Base-by-base conservation (phyloP, 2,329 filamentous ascomycete species). In the Myriosclerotinia curreyana region DNA sequence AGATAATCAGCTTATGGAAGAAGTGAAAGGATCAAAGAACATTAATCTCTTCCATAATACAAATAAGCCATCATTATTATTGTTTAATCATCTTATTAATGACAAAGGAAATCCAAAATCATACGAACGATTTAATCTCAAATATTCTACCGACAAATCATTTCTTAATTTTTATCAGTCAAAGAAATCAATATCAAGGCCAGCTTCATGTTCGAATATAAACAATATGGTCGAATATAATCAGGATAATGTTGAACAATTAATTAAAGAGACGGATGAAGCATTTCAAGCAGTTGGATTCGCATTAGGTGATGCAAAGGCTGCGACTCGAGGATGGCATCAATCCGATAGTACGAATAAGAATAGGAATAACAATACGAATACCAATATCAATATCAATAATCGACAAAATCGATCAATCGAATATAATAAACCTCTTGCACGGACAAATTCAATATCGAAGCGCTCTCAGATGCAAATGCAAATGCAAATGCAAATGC, bases 191-290 rank as follows among this genome's bases (percentile, higher is more conserved):
- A 49, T 31, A 58, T 49, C 60, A 28, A 60, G 44, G n/a, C 50
- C 51, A 64, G 56, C 25, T 68, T 69, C 28, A 66, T 69, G 49
- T 74, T 65, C 65, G 73, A 71, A 71, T 59, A 38, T 68, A 56
- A 42, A 66, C 48, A 65, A 71, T 8, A 70, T 69, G 65, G 69
- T 66, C 22, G 50, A 62, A 22, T 40, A 66, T 3, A 65, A n/a
- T n/a, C n/a, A 56, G 20, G 62, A 70, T 6, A 68, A 70, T 42
- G 66, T 81, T 3, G 76, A 79, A 60, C 75, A 79, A 66, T 75
- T 84, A 66, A 80, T 82, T 54, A 74, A 75, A 66, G 78, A 83
- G 69, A 79, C 81, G 5, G 81, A 84, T 66, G 76, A 80, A 64
- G 80, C 81, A 36, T 83, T 83, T 72, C 76, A 78, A 70, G 76